Base-by-base conservation (phyloP, 768 basidiomycete genomes). In the Suillus variegatus region DNA sequence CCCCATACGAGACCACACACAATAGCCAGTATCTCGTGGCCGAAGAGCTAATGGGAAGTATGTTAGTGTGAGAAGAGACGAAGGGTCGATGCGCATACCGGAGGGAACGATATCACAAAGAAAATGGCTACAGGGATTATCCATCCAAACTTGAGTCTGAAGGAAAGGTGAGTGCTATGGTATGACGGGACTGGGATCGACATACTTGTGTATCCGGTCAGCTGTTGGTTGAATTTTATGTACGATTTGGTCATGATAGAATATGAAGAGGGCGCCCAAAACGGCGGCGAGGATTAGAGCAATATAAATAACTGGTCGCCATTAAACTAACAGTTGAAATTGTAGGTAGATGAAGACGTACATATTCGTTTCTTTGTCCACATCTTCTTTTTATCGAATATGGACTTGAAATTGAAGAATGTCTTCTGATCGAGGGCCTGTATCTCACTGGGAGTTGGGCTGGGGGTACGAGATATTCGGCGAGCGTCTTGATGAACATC, bases 1-100 rank as follows among this genome's bases (percentile, higher is more conserved):
- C 93, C 94, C 93, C 94, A 97, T 3, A 97, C 92, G 41, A 97
- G 76, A 20, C 95, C 95, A 70, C 93, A 94, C 8, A 97, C 81
- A 43, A 96, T 85, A 28, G 93, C 92, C 47, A 97, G 82, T 64
- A 97, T 92, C 82, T 97, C 95, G 67, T 97, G 95, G 6, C 95
- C 95, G 71, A 95, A 95, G 20, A 97, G 85, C 85, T 92, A 57
- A n/a, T 70, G 3, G 67, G 5, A 64, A 43, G 43, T 9, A 16
- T 18, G 22, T 46, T 10, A 36, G 12, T 58, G 44, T 28, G 57
- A 58, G 6, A 22, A 28, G 36, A 18, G 2, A 41, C 28, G 57
- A 28, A 52, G 64, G 52, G 28, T 49, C 60, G 49, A 38, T 52
- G 4, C 4, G 76, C 82, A 62, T 69, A 90, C 88, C 0, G 94